Evolutionary conservation across 2,329 filamentous ascomycete genomes (phyloP).

Genomic region (Colletotrichum sp.): DNA sequence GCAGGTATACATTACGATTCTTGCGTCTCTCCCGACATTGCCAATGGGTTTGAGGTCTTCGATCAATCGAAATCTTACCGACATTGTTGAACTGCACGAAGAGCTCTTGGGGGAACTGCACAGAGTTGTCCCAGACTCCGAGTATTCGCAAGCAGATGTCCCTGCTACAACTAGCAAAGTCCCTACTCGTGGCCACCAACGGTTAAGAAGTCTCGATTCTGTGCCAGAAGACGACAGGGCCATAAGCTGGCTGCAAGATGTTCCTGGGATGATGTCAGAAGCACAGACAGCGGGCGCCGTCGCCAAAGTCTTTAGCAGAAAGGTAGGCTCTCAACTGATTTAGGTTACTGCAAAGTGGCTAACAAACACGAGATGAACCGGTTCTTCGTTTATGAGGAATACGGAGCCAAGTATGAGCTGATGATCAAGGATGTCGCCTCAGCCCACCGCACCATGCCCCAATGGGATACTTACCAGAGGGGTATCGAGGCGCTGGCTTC

Average conservation of each 20-base stretch:
- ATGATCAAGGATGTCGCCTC: conserved; percentile 80
- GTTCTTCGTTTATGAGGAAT: conserved; percentile 90
- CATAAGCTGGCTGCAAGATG: conserved; percentile 46
- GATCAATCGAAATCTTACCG: conserved; percentile 79
- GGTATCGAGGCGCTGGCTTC: conserved; percentile 85
- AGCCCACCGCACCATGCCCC: conserved; percentile 69
- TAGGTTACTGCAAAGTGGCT: neutral
- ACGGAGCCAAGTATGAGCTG: conserved; percentile 86
- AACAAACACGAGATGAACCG: conserved; percentile 67
- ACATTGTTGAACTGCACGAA: conserved; percentile 84
- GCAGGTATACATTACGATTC: conserved; percentile 76
- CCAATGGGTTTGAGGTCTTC: conserved; percentile 70
- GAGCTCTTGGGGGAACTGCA: conserved; percentile 79
- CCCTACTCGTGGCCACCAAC: conserved; percentile 38
- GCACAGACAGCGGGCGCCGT: conserved; percentile 65
- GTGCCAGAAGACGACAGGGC: conserved; percentile 45
- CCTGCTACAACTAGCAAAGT: conserved; percentile 22
- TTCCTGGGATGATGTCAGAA: conserved; percentile 60
- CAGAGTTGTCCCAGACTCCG: conserved; percentile 70
- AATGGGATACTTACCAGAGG: conserved; percentile 82
- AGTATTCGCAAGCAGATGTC: conserved; percentile 55
- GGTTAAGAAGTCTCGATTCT: conserved; percentile 54
- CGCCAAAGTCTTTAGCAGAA: conserved; percentile 64
- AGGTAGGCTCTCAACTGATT: conserved; percentile 43
- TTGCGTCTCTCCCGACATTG: conserved; percentile 72